Conservation (phyloP, 129 eudicot genomes). For the Tagetes erecta region DNA sequence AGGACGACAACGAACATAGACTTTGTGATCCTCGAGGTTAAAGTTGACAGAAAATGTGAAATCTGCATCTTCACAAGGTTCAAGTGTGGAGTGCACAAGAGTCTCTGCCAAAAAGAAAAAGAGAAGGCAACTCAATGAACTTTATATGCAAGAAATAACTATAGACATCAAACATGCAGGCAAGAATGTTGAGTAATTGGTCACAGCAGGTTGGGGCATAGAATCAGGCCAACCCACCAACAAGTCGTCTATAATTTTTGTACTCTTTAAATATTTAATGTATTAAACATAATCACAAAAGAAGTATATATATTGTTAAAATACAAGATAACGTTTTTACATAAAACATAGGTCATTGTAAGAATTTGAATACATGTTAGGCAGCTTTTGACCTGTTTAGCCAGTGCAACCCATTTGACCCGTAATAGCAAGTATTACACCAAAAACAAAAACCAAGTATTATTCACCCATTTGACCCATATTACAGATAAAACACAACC, state of each 20-base stretch:
- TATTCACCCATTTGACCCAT: neutral
- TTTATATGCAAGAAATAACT: neutral
- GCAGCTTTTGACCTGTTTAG: neutral
- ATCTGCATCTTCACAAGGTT: conserved; percentile 86
- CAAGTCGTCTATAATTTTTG: neutral
- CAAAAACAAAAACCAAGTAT: neutral
- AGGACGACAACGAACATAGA: conserved; percentile 95
- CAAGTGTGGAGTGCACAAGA: conserved; percentile 96
- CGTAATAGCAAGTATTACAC: neutral
- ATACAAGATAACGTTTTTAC: neutral
- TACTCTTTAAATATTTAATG: neutral
- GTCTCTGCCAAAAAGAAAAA: conserved; percentile 71
- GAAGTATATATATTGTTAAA: neutral
- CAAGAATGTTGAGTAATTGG: neutral
- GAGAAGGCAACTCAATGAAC: conserved; percentile 10
- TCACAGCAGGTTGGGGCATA: neutral
- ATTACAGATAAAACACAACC: neutral
- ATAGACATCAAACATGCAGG: no score
- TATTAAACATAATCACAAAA: neutral
- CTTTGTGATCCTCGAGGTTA: conserved; percentile 73
- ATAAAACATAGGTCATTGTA: neutral
- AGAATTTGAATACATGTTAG: neutral
- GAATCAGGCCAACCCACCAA: neutral
- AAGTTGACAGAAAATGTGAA: conserved; percentile 88
- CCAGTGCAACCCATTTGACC: neutral